Evolutionary conservation across 2,329 filamentous ascomycete species (phyloP).

Genomic region (Rugonectria rugulosa): DNA sequence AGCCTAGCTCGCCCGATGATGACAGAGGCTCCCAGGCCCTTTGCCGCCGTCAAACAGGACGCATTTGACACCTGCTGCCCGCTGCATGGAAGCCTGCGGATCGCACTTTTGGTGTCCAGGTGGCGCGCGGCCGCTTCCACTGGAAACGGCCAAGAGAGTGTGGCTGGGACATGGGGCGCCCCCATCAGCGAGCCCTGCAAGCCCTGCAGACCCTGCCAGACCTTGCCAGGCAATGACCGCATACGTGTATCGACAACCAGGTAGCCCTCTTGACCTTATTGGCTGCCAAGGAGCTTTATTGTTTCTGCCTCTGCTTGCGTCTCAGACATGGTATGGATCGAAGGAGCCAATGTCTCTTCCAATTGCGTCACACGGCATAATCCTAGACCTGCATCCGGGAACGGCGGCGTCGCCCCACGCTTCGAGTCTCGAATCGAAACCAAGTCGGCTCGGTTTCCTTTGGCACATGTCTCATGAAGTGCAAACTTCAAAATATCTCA

Average conservation of each 20-base stretch:
- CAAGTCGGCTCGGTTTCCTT: neutral
- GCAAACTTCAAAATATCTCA: too few relatives aligned
- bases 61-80: too few relatives aligned
- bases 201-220: too few relatives aligned
- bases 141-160: slow-evolving; percentile 12
- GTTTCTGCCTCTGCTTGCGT: slow-evolving; percentile 12
- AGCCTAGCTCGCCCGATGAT: slow-evolving; percentile 33
- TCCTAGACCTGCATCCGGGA: neutral
- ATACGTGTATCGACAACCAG: slow-evolving; percentile 11
- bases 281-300: neutral
- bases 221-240: neutral
- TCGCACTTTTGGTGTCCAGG: neutral
- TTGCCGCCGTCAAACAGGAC: slow-evolving; percentile 2
- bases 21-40: slow-evolving; percentile 30
- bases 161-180: slow-evolving; percentile 11
- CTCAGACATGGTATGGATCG: slow-evolving; percentile 2
- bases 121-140: slow-evolving; percentile 6
- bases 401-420: neutral
- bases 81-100: slow-evolving; percentile 1
- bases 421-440: neutral
- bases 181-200: neutral
- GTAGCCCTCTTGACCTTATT: neutral
- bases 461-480: neutral
- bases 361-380: slow-evolving; percentile 21
- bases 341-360: slow-evolving; percentile 1